Conservation (phyloP, 208 protist genomes). For the Cochliopodium minus region DNA sequence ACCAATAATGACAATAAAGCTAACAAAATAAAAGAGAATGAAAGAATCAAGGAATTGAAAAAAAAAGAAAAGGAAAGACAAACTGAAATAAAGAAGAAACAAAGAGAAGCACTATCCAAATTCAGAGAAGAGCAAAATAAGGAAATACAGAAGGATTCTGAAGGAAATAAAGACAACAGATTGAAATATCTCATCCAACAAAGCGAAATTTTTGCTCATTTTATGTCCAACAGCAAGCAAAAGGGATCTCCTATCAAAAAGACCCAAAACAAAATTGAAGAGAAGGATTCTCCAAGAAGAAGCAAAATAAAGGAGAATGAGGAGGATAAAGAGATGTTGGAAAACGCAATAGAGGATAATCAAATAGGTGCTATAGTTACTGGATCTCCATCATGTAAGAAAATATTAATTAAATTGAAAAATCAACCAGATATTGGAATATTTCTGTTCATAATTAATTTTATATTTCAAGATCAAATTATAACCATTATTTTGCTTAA, state of each 20-base stretch:
- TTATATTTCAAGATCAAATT: background rate
- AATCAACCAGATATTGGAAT: too few relatives aligned
- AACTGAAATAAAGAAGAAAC: background rate
- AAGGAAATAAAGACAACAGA: background rate
- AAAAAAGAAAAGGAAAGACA: background rate
- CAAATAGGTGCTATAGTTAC: background rate
- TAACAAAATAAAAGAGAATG: too few relatives aligned
- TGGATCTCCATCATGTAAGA: background rate
- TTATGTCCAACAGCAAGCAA: background rate
- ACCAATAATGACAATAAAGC: too few relatives aligned
- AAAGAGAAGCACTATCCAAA: background rate
- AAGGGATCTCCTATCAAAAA: background rate
- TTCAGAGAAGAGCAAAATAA: background rate
- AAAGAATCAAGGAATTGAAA: background rate
- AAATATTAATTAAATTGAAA: too few relatives aligned
- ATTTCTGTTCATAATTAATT: background rate
- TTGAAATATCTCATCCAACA: slow-evolving; percentile 9
- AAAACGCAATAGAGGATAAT: background rate
- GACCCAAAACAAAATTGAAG: background rate
- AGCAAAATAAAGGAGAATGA: background rate
- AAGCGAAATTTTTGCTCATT: slow-evolving; percentile 9
- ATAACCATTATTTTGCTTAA: background rate
- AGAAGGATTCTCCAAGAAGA: background rate
- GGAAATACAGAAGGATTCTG: too few relatives aligned
- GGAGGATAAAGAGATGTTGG: slow-evolving; percentile 5